Conservation (phyloP, 78 protist species). For the Creolimax fragrantissima region DNA sequence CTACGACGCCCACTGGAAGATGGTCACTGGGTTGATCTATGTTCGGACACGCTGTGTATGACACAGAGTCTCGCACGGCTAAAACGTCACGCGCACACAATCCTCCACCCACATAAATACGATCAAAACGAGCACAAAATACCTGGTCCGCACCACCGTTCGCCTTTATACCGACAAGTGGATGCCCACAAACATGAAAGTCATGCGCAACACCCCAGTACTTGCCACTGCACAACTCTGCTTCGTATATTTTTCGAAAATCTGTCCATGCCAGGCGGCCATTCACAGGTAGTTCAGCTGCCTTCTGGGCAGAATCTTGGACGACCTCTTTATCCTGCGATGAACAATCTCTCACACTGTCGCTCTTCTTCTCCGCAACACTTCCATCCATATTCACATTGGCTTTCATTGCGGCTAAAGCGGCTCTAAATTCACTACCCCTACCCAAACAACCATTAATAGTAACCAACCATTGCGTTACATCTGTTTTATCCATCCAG, state of each 20-base stretch:
- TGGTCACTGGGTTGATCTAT: background rate
- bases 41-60: background rate
- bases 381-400: background rate
- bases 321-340: too few relatives aligned
- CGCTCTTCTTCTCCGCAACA: background rate
- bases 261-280: background rate
- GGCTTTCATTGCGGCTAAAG: background rate
- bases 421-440: background rate
- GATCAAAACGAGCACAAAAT: background rate
- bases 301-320: background rate
- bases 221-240: background rate
- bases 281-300: background rate
- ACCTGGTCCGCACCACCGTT: background rate
- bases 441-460: background rate
- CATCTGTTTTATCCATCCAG: background rate
- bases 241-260: background rate
- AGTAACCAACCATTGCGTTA: background rate
- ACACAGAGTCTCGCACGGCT: background rate
- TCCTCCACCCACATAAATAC: background rate
- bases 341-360: too few relatives aligned
- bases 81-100: background rate
- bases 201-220: background rate
- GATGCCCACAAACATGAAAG: background rate
- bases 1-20: background rate
- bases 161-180: background rate